phyloP scores from a whole-genome alignment of 1,284 basidiomycete genomes.

The Sporisorium iseilematis-ciliati region DNA sequence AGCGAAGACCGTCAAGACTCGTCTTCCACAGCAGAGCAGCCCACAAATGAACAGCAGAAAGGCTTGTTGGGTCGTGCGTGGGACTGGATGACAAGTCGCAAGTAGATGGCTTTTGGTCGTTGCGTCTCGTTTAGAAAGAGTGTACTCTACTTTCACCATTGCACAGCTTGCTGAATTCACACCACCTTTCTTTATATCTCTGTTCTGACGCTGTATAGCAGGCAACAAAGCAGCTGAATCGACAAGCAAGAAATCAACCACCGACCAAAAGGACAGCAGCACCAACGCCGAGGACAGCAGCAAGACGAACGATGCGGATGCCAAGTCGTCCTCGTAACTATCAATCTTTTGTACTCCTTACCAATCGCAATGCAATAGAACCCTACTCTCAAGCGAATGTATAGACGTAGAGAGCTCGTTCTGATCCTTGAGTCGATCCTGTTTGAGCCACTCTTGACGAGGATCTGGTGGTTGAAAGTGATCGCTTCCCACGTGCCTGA shows the following conservation, averaged over 20 bases:
- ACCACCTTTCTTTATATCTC: conserved; percentile 22
- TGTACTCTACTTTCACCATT: conserved; percentile 20
- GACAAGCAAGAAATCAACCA: conserved; percentile 5
- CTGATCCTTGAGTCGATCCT: too few species aligned
- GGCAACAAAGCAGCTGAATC: conserved; percentile 7
- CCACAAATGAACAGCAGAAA: conserved; percentile 11
- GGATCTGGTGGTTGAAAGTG: too few species aligned
- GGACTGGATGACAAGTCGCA: conserved; percentile 41
- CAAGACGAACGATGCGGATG: conserved; percentile 10
- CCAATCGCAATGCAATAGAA: conserved; percentile 23
- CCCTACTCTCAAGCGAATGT: not conserved
- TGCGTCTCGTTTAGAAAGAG: not conserved
- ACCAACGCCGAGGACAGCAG: not conserved
- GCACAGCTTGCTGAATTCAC: conserved; percentile 31
- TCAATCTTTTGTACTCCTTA: not conserved
- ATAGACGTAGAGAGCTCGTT: too few species aligned
- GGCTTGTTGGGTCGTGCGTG: conserved; percentile 36
- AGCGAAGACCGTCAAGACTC: not conserved
- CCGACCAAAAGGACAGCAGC: conserved; percentile 7
- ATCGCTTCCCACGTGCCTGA: too few species aligned
- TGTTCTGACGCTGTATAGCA: not conserved
- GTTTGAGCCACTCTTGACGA: too few species aligned
- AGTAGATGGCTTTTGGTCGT: conserved; percentile 5
- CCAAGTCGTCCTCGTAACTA: conserved; percentile 12
- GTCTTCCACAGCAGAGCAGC: not conserved